phyloP scores from a whole-genome alignment of 2,329 filamentous ascomycete species.

The Helotiales sp. region DNA sequence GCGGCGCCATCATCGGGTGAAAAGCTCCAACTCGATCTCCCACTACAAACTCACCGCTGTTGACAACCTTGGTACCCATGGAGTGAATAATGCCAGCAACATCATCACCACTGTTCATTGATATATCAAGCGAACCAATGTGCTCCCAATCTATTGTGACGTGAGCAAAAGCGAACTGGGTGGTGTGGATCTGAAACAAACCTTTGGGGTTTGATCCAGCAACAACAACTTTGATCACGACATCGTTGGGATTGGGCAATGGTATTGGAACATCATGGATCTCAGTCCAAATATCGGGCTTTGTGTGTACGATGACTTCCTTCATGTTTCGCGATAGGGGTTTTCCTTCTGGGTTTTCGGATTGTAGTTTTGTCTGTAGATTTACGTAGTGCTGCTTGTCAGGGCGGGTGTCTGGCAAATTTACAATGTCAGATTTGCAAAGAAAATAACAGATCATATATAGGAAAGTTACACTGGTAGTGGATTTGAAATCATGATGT shows the following conservation, averaged over 20 bases:
- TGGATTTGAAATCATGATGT: neutral
- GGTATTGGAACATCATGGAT: slow-evolving; percentile 15
- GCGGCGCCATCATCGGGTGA: slow-evolving; percentile 48
- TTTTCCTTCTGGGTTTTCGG: no score
- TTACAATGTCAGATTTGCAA: no score
- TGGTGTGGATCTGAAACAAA: no score
- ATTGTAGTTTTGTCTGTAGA: no score
- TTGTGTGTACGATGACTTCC: neutral
- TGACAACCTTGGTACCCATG: slow-evolving; percentile 44
- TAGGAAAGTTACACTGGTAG: no score
- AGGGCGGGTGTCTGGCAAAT: no score
- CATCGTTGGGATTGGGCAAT: slow-evolving; percentile 18
- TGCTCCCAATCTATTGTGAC: neutral
- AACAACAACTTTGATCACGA: slow-evolving; percentile 27
- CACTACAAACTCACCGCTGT: neutral
- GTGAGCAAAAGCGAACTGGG: slow-evolving; percentile 2
- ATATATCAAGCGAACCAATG: neutral
- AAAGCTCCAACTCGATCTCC: slow-evolving; percentile 49
- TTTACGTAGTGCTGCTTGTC: no score
- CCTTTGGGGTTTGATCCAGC: slow-evolving; percentile 26
- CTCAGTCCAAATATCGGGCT: neutral
- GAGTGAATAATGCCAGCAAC: slow-evolving; percentile 46
- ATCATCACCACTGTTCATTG: slow-evolving; percentile 43
- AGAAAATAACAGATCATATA: no score
- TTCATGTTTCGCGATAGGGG: no score